Base-by-base conservation (phyloP, 2,329 filamentous ascomycete genomes). In the Xylariaceae sp. region DNA sequence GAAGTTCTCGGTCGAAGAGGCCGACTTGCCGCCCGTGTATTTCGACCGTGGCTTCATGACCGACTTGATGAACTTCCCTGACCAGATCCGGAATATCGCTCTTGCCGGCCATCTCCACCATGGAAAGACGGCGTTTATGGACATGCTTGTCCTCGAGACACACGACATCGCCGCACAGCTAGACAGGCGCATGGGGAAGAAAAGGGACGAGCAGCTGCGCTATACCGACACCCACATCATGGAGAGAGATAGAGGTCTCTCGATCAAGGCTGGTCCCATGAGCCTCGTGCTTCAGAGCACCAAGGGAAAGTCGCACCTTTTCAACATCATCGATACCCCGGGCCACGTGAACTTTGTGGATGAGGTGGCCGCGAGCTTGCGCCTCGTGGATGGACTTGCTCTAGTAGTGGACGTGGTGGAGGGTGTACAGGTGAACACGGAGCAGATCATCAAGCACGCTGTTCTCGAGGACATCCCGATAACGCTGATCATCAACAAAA, bases 331-430 rank as follows among this genome's bases (percentile, higher is more conserved):
- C 60, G 94, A 99, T 75, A 99, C 94, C 0, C 94, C 94, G 0
- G 94, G 94, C 5, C 94, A 99, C 73, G 94, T 97, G 71, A 97
- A 99, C 74, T 99, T 99, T 73, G 93, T 95, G 48, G 94, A 99
- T 72, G 94, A 99, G 74, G 91, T 99, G 44, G 94, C 94, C 7
- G 87, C 92, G 3, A 88, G 92, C 0, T 79, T 96, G 68, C 86
- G 94, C 48, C 77, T 99, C 55, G 92, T 89, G 3, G 94, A 99
- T 72, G 94, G 94, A 61, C 86, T 97, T 23, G 93, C 95, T 55
- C 78, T 99, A 53, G 88, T 99, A 11, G 92, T 99, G 13, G 94
- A 99, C 73, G 91, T 97, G 18, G 90, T 99, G 1, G 94, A 99
- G 74, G 94, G 94, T n/a, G 92, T 99, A n/a, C 94, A 97, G 76